phyloP scores from a whole-genome alignment of 2,329 filamentous ascomycete genomes.

The Emmonsiellopsis sp. region DNA sequence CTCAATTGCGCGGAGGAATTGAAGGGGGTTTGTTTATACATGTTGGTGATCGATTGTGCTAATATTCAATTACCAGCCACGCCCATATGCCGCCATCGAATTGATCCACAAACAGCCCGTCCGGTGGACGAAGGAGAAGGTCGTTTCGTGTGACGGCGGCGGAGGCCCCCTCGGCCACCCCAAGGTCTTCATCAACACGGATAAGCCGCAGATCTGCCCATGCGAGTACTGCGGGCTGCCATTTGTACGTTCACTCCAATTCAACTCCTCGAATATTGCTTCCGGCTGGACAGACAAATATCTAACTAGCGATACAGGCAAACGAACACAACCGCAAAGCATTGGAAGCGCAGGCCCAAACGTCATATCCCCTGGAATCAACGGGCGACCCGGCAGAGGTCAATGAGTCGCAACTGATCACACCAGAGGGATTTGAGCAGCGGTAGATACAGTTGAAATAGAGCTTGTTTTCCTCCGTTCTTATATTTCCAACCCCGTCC shows the following conservation, averaged over 20 bases:
- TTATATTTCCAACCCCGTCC: not conserved
- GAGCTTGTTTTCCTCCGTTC: slow-evolving; percentile 1
- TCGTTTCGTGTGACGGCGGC: slow-evolving; percentile 85
- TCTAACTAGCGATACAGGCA: slow-evolving; percentile 49
- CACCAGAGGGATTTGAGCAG: slow-evolving; percentile 51
- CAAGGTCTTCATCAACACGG: slow-evolving; percentile 91
- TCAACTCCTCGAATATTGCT: not conserved
- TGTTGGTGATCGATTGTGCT: not conserved
- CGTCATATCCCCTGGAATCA: slow-evolving; percentile 70
- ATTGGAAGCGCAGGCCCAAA: slow-evolving; percentile 71
- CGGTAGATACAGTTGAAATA: slow-evolving; percentile 36
- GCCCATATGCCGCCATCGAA: slow-evolving; percentile 81
- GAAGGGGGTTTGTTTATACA: not conserved
- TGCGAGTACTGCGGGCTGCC: slow-evolving; percentile 93
- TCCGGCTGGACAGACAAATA: slow-evolving; percentile 3
- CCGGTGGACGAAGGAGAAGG: slow-evolving; percentile 72
- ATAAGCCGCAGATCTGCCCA: slow-evolving; percentile 85
- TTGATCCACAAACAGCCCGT: slow-evolving; percentile 95
- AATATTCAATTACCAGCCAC: slow-evolving; percentile 52
- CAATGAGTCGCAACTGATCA: slow-evolving; percentile 49
- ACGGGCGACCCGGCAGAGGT: slow-evolving; percentile 51
- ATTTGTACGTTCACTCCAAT: slow-evolving; percentile 58
- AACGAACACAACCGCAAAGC: slow-evolving; percentile 80
- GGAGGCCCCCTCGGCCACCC: slow-evolving; percentile 87
- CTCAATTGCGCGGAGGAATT: not conserved